Percentiles rank a stretch among this genome's conserved stretches.
Conservation (phyloP, 371 early-diverging fungal species). For the Thermomucor indicae-seudaticae region DNA sequence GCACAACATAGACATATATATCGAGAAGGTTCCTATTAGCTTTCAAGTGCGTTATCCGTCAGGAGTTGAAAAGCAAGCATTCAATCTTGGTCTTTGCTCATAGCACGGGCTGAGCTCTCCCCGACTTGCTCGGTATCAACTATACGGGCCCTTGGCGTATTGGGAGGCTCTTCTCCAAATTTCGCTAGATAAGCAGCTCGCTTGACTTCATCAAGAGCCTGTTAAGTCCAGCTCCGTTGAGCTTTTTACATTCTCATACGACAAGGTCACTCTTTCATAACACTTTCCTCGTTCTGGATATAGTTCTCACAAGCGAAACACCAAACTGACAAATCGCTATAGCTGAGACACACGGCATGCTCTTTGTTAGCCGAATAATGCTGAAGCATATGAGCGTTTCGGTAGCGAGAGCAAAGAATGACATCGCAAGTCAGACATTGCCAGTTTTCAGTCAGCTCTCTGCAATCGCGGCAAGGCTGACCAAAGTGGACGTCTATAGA, state of each 20-base stretch:
- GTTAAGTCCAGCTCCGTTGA: too few relatives aligned
- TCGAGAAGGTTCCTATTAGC: too few relatives aligned
- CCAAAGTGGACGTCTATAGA: not conserved
- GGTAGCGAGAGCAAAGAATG: conserved; percentile 21
- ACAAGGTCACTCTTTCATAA: too few relatives aligned
- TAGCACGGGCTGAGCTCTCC: too few relatives aligned
- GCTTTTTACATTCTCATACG: too few relatives aligned
- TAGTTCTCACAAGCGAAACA: conserved; percentile 22
- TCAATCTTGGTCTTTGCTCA: too few relatives aligned
- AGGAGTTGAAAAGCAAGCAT: too few relatives aligned
- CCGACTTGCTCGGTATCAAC: too few relatives aligned
- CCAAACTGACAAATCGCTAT: conserved; percentile 29
- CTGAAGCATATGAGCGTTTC: conserved; percentile 20
- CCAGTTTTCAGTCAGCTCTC: conserved; percentile 22
- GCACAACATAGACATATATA: too few relatives aligned
- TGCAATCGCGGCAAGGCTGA: conserved; percentile 10
- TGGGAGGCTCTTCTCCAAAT: conserved; percentile 16
- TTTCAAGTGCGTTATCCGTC: too few relatives aligned
- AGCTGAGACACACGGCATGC: conserved; percentile 24
- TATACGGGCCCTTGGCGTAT: too few relatives aligned
- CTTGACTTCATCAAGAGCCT: conserved; percentile 14
- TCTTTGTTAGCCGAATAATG: conserved; percentile 5
- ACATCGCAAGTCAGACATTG: conserved; percentile 20
- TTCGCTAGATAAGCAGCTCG: conserved; percentile 14
- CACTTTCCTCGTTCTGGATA: conserved; percentile 18